phyloP scores from a whole-genome alignment of 371 early-diverging fungal genomes.

The Saksenaea oblongispora region DNA sequence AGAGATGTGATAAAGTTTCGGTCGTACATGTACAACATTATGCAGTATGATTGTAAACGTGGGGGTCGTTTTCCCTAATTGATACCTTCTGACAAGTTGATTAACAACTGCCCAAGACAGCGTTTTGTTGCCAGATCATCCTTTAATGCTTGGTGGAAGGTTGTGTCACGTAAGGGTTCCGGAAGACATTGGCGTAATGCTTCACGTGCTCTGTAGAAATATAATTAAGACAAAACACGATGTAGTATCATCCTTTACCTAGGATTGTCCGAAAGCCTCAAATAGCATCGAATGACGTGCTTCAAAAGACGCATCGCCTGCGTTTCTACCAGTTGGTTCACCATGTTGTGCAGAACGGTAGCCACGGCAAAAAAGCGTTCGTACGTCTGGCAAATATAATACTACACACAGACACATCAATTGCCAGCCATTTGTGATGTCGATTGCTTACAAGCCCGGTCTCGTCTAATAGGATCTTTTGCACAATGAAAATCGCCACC shows the following conservation, averaged over 20 bases:
- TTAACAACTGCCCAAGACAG: constrained; percentile 65
- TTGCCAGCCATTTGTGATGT: not conserved
- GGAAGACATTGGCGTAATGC: constrained; percentile 89
- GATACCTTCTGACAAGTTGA: constrained; percentile 61
- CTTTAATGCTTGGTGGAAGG: constrained; percentile 76
- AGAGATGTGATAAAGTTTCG: not conserved
- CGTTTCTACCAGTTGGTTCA: constrained; percentile 85
- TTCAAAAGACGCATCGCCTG: constrained; percentile 90
- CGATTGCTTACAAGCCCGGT: constrained; percentile 78
- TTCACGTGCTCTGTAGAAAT: constrained; percentile 71
- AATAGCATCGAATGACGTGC: constrained; percentile 94
- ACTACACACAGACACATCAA: constrained; percentile 18
- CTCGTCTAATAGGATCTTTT: constrained; percentile 93
- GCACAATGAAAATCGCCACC: constrained; percentile 98
- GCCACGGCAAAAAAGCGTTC: constrained; percentile 97
- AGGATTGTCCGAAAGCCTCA: constrained; percentile 92
- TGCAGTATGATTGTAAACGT: constrained; percentile 1
- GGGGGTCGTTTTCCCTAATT: constrained; percentile 12
- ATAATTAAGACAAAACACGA: not conserved
- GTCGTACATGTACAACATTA: constrained; percentile 12
- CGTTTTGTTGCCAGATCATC: constrained; percentile 85
- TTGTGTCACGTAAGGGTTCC: constrained; percentile 78
- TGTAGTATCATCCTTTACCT: constrained; percentile 37
- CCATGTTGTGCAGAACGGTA: constrained; percentile 94
- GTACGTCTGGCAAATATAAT: constrained; percentile 96